Conservation (phyloP, 352 stramenopile genomes). For the Phytophthora ramorum region DNA sequence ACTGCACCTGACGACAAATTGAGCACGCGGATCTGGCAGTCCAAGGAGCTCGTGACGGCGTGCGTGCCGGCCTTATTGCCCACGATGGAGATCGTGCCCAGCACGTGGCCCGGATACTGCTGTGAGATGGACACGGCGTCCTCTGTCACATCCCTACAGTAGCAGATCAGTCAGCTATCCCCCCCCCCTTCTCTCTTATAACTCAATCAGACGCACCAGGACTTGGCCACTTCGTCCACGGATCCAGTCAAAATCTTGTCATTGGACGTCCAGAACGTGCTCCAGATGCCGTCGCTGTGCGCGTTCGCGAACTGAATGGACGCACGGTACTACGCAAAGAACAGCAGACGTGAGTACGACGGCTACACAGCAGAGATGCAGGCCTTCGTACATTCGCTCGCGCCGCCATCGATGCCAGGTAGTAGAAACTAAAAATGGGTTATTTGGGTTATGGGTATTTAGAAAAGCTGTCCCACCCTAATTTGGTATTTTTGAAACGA, state of each 20-base stretch:
- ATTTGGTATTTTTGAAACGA: no score
- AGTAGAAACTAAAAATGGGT: no score
- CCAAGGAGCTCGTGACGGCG: conserved; percentile 83
- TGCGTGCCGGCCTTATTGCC: conserved; percentile 82
- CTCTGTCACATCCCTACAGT: conserved; percentile 66
- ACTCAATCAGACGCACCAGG: conserved; percentile 53
- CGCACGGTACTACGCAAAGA: conserved; percentile 65
- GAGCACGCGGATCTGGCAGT: conserved; percentile 84
- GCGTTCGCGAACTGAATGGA: conserved; percentile 85
- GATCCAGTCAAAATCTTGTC: conserved; percentile 90
- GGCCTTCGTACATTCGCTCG: conserved; percentile 31
- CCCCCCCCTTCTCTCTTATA: background rate
- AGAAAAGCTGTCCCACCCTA: no score
- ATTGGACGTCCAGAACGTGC: conserved; percentile 88
- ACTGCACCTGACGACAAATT: conserved; percentile 74
- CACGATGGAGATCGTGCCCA: conserved; percentile 87
- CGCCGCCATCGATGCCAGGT: conserved; percentile 22
- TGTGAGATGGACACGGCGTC: conserved; percentile 79
- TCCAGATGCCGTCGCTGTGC: conserved; percentile 91
- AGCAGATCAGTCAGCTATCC: background rate
- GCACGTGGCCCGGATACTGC: conserved; percentile 84
- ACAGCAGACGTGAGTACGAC: conserved; percentile 3
- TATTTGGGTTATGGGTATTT: no score
- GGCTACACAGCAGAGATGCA: background rate
- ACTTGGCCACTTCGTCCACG: conserved; percentile 89